Conservation (phyloP, 306 rosid genomes). For the Pyrus bretschneideri region DNA sequence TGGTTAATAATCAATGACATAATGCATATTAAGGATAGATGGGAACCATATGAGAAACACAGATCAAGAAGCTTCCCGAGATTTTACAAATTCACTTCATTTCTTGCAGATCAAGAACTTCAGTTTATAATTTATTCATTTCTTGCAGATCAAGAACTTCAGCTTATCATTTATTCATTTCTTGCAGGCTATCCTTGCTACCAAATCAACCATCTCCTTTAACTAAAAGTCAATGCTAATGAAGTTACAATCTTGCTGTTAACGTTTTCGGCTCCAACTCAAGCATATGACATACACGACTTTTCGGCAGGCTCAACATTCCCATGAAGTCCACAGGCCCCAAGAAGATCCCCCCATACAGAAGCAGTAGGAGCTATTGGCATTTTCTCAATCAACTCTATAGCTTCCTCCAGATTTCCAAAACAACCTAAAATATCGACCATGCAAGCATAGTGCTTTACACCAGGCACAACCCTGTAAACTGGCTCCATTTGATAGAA, state of each 20-base stretch:
- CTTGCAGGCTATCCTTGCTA: no score
- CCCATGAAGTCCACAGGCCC: constrained; percentile 47
- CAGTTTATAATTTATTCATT: no score
- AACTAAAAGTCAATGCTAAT: not conserved
- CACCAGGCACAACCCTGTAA: constrained; percentile 44
- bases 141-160: no score
- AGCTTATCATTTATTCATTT: no score
- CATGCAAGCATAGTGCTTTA: constrained; percentile 53
- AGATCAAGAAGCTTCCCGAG: no score
- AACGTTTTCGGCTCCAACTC: constrained; percentile 39
- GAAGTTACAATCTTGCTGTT: not conserved
- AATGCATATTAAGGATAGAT: no score
- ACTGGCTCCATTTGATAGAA: constrained; percentile 49
- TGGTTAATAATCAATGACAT: no score
- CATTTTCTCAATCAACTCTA: constrained; percentile 38
- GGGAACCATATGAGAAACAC: no score
- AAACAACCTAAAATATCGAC: constrained; percentile 52
- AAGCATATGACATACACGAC: constrained; percentile 35
- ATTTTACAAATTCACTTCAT: no score
- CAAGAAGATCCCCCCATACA: constrained; percentile 57
- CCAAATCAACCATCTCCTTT: not conserved
- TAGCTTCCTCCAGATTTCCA: constrained; percentile 49
- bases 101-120: no score
- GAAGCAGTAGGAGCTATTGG: constrained; percentile 38
- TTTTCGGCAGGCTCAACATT: constrained; percentile 47